Base-by-base conservation (phyloP, 2,329 filamentous ascomycete genomes). In the Ophiostoma triangulosporum region DNA sequence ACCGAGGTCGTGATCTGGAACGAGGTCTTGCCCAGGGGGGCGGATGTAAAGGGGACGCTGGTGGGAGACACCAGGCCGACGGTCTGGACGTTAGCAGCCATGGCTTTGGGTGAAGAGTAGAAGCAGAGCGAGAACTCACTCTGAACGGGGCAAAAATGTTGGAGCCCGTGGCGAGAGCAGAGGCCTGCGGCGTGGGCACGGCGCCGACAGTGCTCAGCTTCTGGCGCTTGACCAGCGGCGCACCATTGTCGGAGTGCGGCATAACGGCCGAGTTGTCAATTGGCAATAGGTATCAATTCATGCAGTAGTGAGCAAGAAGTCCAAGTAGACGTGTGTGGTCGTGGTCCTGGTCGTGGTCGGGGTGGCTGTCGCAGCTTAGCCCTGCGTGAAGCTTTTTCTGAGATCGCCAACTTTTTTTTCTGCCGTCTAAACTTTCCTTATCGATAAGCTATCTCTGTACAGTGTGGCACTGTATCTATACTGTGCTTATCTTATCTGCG, bases 1-100 rank as follows among this genome's bases (percentile, higher is more conserved):
- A 94, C 86, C 0, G 88, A 97, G 29, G 93, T 98, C 32, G 93
- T 97, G 68, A 98, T 88, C 67, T 98, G 93, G 65, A 95, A 98
- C 3, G 89, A 95, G 1, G 88, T 91, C 69, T 95, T 95, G 55
- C 93, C 93, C 15, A 95, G 75, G 0, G 91, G 86, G 31, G 94
- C 78, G 6, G 86, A 85, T 2, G 91, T 90, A 64, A 98, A 97
- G 0, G 93, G 91, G 0, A 96, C 88, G 49, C 75, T 70, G 2
- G 91, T 96, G 0, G 93, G 88, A 5, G 93, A 96, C 2, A 98
- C 88, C 31, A 98, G 76, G 15, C 93, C 93, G 59, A 98, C 79
- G 48, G 91, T 96, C 88, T 95, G 24, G 1, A 1, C n/a, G 51
- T 48, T 48, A 48, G 43, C 20, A 24, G 7, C 14, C 1, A 48